Evolutionary conservation across 805 yeast species (phyloP), one percentile per base, ranked within the genome.

Genomic region (Candida piceae): DNA sequence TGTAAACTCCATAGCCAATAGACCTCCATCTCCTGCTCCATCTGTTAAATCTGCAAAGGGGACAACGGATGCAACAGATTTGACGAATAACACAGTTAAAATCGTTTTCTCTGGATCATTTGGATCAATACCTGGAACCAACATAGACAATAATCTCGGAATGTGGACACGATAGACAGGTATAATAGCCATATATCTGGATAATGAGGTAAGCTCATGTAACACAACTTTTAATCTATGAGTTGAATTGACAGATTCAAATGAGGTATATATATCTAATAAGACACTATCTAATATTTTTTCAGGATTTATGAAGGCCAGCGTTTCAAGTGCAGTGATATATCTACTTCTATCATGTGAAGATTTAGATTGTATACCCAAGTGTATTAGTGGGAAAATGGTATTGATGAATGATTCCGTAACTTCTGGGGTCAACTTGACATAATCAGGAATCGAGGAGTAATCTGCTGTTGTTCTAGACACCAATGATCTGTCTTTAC

Each of bases 111-210:
- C 69, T 33, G 87, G 69, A 58, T 93, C 98, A 55, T 89, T 93
- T 1, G 89, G 75, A 55, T 93, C 97, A 20, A 93, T 78, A 21
- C 93, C 96, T 0, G 88, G 84, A 7, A 88, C 57, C 2, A 80
- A 64, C 57, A 86, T 68, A 19, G 79, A 74, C 27, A 89, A 55
- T 12, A 93, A 64, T 36, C 94, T 74, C 0, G 94, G 76, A 10
- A 87, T 63, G 51, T 93, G 98, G 10, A 85, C 78, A 30, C 96
- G 66, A 53, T 73, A 86, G 2, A 77, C 58, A 1, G 81, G 81
- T 2, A 74, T 67, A 6, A 63, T 54, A 0, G 83, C 79, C 69
- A 93, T 75, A 42, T 72, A 79, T 37, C 94, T 69, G 1, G 82
- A 72, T 16, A 85, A 58, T 17, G 75, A 78, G 3, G 80, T 75